These are phyloP conservation scores for Alternaria arborescens DNA, from an alignment of 2,329 filamentous ascomycete species.

Conservation along the genomic window DNA sequence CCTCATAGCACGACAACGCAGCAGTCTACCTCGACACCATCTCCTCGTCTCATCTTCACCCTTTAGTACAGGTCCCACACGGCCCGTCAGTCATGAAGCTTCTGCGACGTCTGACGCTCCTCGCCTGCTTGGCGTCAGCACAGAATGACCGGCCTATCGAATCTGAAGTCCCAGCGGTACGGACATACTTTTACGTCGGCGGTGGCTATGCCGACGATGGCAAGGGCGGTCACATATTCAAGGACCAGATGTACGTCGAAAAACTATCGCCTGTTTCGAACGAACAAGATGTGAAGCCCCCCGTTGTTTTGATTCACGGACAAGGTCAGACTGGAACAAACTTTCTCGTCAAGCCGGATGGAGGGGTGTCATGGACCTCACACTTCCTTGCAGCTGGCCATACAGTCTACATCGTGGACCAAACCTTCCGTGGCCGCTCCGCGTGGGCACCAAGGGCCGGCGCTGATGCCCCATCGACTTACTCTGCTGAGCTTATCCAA, in stretches of 20 bases:
- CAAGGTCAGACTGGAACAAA: constrained; percentile 32
- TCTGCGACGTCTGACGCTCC: background rate
- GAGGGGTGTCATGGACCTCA: constrained; percentile 59
- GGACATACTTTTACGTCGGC: constrained; percentile 30
- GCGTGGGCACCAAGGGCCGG: constrained; percentile 36
- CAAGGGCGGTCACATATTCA: constrained; percentile 22
- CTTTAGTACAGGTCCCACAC: background rate
- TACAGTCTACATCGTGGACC: constrained; percentile 59
- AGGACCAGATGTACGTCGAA: constrained; percentile 33
- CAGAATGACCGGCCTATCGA: background rate
- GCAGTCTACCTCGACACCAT: background rate
- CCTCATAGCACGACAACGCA: background rate
- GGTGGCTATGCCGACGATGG: constrained; percentile 25
- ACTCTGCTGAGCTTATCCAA: constrained; percentile 8
- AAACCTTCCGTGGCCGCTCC: constrained; percentile 56
- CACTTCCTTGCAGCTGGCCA: constrained; percentile 57
- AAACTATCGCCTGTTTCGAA: constrained; percentile 13
- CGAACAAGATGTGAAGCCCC: background rate
- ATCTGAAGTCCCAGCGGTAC: constrained; percentile 11
- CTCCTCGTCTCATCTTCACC: background rate
- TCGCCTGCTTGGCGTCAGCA: background rate
- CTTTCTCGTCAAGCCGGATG: constrained; percentile 57
- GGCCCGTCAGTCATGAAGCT: background rate
- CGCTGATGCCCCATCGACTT: constrained; percentile 1
- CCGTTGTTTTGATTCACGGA: constrained; percentile 23